Conservation (phyloP, 306 rosid species). For the Prosopis cineraria region DNA sequence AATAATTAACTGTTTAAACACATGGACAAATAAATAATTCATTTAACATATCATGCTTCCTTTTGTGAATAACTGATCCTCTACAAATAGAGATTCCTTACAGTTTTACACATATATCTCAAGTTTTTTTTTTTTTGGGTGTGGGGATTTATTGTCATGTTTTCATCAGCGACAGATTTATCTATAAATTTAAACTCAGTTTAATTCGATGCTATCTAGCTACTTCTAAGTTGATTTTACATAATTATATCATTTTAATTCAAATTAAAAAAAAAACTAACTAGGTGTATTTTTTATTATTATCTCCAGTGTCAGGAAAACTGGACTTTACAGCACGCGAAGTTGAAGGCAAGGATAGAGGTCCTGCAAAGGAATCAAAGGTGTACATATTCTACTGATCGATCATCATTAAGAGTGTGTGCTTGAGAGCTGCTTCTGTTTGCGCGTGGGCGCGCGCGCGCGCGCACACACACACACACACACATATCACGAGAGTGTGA, state of each 20-base stretch:
- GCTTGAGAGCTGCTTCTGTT: neutral
- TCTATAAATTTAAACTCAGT: too few species aligned
- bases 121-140: too few species aligned
- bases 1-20: too few species aligned
- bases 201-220: too few species aligned
- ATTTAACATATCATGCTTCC: neutral
- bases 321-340: constrained; percentile 78
- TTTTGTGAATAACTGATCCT: neutral
- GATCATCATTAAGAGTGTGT: neutral
- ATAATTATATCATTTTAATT: neutral
- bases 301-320: constrained; percentile 45
- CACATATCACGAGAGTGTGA: too few species aligned
- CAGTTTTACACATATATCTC: too few species aligned
- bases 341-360: constrained; percentile 78
- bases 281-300: neutral
- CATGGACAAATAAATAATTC: too few species aligned
- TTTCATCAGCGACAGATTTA: too few species aligned
- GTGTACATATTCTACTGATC: neutral
- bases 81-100: too few species aligned
- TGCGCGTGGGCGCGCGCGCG: too few species aligned
- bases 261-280: neutral
- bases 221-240: neutral
- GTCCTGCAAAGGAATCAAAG: constrained; percentile 64
- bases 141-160: too few species aligned
- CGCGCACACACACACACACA: too few species aligned